Conservation (phyloP, 1,139 yeast genomes). For the Protomyces inouyei region DNA sequence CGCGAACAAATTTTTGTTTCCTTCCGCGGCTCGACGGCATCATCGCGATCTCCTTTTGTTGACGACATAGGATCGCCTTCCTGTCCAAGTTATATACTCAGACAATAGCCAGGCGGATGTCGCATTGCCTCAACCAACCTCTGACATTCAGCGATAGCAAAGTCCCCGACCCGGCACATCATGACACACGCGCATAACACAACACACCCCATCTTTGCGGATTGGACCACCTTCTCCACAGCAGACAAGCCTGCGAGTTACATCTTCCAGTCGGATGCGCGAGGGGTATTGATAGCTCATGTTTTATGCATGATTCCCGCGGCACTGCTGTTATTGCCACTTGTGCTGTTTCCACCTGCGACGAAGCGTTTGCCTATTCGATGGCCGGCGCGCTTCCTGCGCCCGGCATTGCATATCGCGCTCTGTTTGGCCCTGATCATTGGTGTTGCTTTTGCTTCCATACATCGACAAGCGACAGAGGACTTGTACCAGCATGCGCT, state of each 20-base stretch:
- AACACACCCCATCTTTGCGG: not conserved
- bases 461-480: conserved; percentile 58
- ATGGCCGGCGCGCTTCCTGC: conserved; percentile 41
- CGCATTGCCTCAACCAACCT: too few relatives aligned
- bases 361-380: conserved; percentile 1
- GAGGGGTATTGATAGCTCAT: conserved; percentile 49
- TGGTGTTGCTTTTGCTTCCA: conserved; percentile 47
- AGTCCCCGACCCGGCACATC: not conserved
- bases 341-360: conserved; percentile 50
- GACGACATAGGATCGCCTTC: too few relatives aligned
- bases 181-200: not conserved
- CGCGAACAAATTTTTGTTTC: too few relatives aligned
- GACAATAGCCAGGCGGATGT: too few relatives aligned
- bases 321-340: conserved; percentile 61
- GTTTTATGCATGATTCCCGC: conserved; percentile 47
- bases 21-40: too few relatives aligned
- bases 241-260: conserved; percentile 11
- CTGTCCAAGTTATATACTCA: too few relatives aligned
- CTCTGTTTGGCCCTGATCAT: conserved; percentile 48
- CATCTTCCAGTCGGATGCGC: conserved; percentile 27
- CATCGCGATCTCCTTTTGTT: too few relatives aligned
- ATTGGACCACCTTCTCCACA: conserved; percentile 13
- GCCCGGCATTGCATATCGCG: conserved; percentile 56
- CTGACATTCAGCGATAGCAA: too few relatives aligned
- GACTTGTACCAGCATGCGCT: conserved; percentile 72